Base-by-base conservation (phyloP, 1,139 yeast genomes). In the Candida glucosophila region DNA sequence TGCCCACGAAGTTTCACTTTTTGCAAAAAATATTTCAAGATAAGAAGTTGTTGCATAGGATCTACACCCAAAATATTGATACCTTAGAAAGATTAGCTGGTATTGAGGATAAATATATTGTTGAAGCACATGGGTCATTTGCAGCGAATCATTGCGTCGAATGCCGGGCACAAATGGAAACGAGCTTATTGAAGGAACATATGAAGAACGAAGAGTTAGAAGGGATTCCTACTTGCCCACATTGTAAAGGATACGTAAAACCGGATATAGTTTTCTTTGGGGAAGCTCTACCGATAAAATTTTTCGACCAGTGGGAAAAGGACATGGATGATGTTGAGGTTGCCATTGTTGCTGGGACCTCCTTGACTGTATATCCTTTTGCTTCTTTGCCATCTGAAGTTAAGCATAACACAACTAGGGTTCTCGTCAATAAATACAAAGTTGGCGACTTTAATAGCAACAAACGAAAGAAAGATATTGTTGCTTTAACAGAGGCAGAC, bases 61-160 rank as follows among this genome's bases (percentile, higher is more conserved):
- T 88, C 3, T 88, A 82, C 49, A 85, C 96, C 0, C 97, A 88
- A 47, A 88, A 88, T 45, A 88, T 88, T 26, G 97, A 88, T 43
- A 86, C 96, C 0, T 58, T 88, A 35, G 98, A 88, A 44, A 63
- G 94, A 35, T 59, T 80, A 9, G 92, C 95, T 0, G 95, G 95
- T 0, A 70, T 88, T 1, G 45, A 59, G 1, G 74, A 60, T 17
- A 73, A 76, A 7, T 63, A 55, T 33, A 61, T 90, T 3, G 76
- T 90, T 2, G 96, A 86, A 44, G 97, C 97, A 0, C 97, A 88
- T 52, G 98, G 97, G 0, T 83, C 95, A 1, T 90, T 88, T 64
- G 93, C 93, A 1, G 52, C 49, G 1, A 81, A 79, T 41, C 93
- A 78, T 39, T 88, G 98, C 44, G 77, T 86, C 21, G 74, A 77